Base-by-base conservation (phyloP, 73 alveolate genomes). In the Breviolum minutum region DNA sequence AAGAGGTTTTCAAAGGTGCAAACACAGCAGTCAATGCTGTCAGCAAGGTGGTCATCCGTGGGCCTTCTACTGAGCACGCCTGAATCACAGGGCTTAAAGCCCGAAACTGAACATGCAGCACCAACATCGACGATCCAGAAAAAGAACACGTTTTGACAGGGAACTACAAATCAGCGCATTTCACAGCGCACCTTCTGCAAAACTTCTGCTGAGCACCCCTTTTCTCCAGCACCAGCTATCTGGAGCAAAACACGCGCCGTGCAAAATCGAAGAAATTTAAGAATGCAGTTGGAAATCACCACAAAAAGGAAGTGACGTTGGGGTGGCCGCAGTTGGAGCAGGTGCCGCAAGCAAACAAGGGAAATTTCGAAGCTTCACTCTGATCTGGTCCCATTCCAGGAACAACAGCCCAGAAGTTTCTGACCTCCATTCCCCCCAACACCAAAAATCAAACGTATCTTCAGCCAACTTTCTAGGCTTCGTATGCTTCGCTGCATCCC, bases 11-110 rank as follows among this genome's bases (percentile, higher is more conserved):
- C 87, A 79, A 83, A n/a, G 97, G 5, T 16, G 9, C 77, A 20
- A n/a, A 30, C 97, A 90, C 97, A 17, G 97, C 97, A 40, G 97
- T 90, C 88, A 90, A 70, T 26, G 92, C 98, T 54, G 98, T 93
- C 71, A 93, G 98, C 92, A 93, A 63, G 29, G 98, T 93, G 32
- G 77, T 74, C 92, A 93, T 48, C 29, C 98, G 48, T 48, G 98
- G 98, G 26, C 92, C 98, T 61, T 93, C 92, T 8, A 93, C 98
- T 26, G 93, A 90, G 70, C 98, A 93, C 8, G 98, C 98, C 97
- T 90, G 70, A 32, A 19, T 16, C 5, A 6, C 19, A 32, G 62
- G 29, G 70, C 10, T 9, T 70, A 32, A 83, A 17, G 84, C 84
- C 84, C 30, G 20, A 32, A 79, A 79, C 27, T 69, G 79, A 69